phyloP scores from a whole-genome alignment of 176 grass and related monocot species.

The Triticum turgidum region DNA sequence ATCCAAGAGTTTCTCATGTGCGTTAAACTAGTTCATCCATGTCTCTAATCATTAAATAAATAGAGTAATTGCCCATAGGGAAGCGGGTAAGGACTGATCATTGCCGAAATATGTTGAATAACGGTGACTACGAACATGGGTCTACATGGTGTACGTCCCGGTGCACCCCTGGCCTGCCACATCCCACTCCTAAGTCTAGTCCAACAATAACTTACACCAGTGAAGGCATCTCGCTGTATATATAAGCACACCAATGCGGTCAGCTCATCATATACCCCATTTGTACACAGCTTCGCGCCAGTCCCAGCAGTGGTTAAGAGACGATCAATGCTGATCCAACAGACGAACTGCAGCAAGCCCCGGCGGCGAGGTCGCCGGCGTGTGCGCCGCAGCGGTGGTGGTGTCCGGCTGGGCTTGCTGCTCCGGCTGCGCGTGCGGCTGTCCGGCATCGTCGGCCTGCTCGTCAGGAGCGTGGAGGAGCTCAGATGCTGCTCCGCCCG shows the following conservation, averaged over 20 bases:
- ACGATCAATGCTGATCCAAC: background rate
- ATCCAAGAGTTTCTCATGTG: too few relatives aligned
- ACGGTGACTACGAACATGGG: background rate
- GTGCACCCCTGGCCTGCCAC: background rate
- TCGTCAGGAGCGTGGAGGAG: conserved; percentile 26
- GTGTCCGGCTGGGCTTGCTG: conserved; percentile 30
- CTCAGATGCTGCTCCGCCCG: conserved; percentile 28
- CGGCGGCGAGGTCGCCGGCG: background rate
- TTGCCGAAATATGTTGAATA: background rate
- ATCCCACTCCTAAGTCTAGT: background rate
- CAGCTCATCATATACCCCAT: background rate
- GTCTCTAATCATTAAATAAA: too few relatives aligned
- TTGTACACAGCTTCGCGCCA: background rate
- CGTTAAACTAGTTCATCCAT: too few relatives aligned
- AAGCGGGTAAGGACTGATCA: too few relatives aligned
- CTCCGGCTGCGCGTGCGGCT: conserved; percentile 40
- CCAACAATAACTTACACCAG: background rate
- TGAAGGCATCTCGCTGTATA: conserved; percentile 10
- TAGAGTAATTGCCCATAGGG: too few relatives aligned
- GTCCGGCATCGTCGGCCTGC: conserved; percentile 18
- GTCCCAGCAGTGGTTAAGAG: background rate
- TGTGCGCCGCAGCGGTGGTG: background rate
- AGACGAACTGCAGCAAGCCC: background rate
- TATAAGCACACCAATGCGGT: background rate
- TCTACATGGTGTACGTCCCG: background rate